Evolutionary conservation across 257 asterid genomes (phyloP), one percentile per base, ranked within the genome.

Genomic region (Scutellaria galericulata): DNA sequence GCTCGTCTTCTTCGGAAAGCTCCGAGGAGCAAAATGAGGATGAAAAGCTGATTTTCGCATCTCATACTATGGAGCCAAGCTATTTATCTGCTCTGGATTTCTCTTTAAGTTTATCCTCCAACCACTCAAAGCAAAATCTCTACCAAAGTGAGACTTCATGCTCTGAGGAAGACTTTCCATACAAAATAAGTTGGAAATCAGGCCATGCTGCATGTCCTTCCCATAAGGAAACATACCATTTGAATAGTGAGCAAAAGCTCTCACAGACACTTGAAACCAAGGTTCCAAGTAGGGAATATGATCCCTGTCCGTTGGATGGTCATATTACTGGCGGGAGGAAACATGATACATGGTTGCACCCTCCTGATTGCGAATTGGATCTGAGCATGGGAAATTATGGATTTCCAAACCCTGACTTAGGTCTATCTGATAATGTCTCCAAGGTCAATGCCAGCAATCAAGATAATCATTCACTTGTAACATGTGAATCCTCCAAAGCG

Each of bases 21-120:
- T 79, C 72, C 27, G 90, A 87, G 62, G 98, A 82, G 82, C 81
- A 78, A 79, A 79, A 75, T 35, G 90, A 83, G 67, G 73, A 77
- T 74, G 90, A 81, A 66, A 83, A 70, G 56, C 75, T 57, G 76
- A 56, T 42, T 64, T 59, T 48, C 8, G 15, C 63, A 46, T 65
- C 84, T 64, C 70, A 60, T 51, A 53, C 51, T 68, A 45, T 74
- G 63, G 83, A 83, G 66, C 85, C 81, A 60, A 81, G 79, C 78
- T 92, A 83, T 76, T 79, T 92, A 61, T 87, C 93, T 74, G 91
- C 91, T 77, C 81, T 94, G 75, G 88, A 80, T 75, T 74, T 89
- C 76, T 84, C 88, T 63, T 76, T 59, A 75, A 84, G 80, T 79
- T 64, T 78, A 52, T 74, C 81, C 73, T 66, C 80, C 58, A 74